Percentiles rank a stretch among this genome's conserved stretches.
Evolutionary conservation across 2,329 filamentous ascomycete genomes (phyloP).

Genomic region (Aschersonia sp.): DNA sequence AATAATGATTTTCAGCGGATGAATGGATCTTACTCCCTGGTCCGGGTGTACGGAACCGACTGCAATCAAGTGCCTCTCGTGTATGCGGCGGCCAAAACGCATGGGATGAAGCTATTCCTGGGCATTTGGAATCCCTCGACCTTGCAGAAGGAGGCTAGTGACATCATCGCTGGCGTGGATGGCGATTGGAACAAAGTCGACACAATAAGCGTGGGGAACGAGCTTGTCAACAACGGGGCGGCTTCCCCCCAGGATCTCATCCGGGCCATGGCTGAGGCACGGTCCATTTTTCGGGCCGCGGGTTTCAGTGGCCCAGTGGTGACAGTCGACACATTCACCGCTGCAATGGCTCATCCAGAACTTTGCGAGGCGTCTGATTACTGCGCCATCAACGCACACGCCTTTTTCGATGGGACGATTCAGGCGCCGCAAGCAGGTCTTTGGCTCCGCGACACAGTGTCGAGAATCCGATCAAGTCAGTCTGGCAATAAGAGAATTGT

Average conservation of each 20-base stretch:
- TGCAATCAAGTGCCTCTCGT: slow-evolving; percentile 57
- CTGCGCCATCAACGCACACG: slow-evolving; percentile 68
- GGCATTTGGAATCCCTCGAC: slow-evolving; percentile 54
- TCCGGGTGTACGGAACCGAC: slow-evolving; percentile 70
- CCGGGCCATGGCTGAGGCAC: slow-evolving; percentile 40
- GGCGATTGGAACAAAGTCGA: slow-evolving; percentile 55
- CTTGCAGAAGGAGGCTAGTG: slow-evolving; percentile 40
- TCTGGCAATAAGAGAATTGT: slow-evolving; percentile 51
- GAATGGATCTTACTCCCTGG: slow-evolving; percentile 37
- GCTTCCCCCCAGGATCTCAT: slow-evolving; percentile 40
- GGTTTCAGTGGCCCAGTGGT: slow-evolving; percentile 64
- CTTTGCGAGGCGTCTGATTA: slow-evolving; percentile 65
- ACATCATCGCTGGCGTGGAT: slow-evolving; percentile 42
- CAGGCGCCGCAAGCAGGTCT: slow-evolving; percentile 45
- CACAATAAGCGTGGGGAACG: slow-evolving; percentile 68
- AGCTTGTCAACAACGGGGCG: slow-evolving; percentile 54
- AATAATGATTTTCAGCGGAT: slow-evolving; percentile 46
- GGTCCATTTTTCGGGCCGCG: slow-evolving; percentile 38
- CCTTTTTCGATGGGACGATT: slow-evolving; percentile 62
- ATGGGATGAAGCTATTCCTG: slow-evolving; percentile 56
- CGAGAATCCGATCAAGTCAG: slow-evolving; percentile 25
- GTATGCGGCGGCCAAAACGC: slow-evolving; percentile 45
- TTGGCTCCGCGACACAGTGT: slow-evolving; percentile 48
- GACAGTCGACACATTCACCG: slow-evolving; percentile 65
- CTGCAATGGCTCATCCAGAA: slow-evolving; percentile 48